Base-by-base conservation (phyloP, 352 stramenopile genomes). In the Pythium brassicae region DNA sequence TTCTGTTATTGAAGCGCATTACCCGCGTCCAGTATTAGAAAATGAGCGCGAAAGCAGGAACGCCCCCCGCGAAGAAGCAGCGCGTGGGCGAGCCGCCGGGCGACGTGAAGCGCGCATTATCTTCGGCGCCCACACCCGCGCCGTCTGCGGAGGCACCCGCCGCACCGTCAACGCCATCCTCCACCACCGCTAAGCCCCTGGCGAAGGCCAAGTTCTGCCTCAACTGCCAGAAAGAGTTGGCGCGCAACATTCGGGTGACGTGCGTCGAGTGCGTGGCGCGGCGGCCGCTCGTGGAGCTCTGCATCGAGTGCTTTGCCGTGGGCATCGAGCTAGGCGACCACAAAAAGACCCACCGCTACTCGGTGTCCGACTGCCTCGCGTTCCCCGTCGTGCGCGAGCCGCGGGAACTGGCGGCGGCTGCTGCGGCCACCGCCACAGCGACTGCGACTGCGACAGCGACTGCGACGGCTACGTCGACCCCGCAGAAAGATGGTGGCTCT, bases 231-330 rank as follows among this genome's bases (percentile, higher is more conserved):
- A 90, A 91, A 59, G 82, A 94, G 59, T 67, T 92, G 53, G 72
- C 77, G 55, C 82, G 85, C 69, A 90, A 79, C 72, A 92, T 94
- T 61, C 82, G 85, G 64, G 83, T 94, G 57, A 89, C 80, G 40
- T 94, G 85, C 68, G 74, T 74, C 56, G 85, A 94, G 64, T 94
- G 85, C 60, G 29, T 25, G 44, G 65, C 70, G 42, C 47, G 71
- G 55, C 68, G 73, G 37, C 72, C 69, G n/a, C 63, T 86, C 25
- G 69, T 87, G n/a, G 85, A 92, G 65, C 71, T 98, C 3, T 99
- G 96, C 65, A 77, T 98, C 63, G 94, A 98, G 65, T 99, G 96
- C 68, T 98, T 99, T 52, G 82, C 83, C 27, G 82, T 91, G 29
- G 83, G 87, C 15, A 74, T 74, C 9, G 83, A 95, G 66, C 67